Evolutionary conservation across 176 grass and related monocot species (phyloP).

Genomic region (Triticum aestivum): IWGSC_CS_RefSeq_v2.1 NC_057806.1:668638385-668638884

Average conservation of each 20-base stretch:
- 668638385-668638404: neutral
- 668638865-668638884: constrained; percentile 40
- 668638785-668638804: neutral
- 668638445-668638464: neutral
- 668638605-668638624: neutral
- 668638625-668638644: neutral
- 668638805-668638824: neutral
- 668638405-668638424: neutral
- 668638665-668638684: neutral
- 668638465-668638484: neutral
- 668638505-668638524: neutral
- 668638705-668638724: neutral
- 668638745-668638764: neutral
- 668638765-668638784: neutral
- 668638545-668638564: neutral
- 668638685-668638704: neutral
- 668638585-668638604: neutral
- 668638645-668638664: neutral
- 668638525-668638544: neutral
- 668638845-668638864: neutral
- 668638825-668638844: neutral
- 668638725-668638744: neutral
- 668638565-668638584: neutral
- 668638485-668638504: neutral
- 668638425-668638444: neutral